Base-by-base conservation (phyloP, 1,284 basidiomycete genomes). In the Rhodotorula sp. region DNA sequence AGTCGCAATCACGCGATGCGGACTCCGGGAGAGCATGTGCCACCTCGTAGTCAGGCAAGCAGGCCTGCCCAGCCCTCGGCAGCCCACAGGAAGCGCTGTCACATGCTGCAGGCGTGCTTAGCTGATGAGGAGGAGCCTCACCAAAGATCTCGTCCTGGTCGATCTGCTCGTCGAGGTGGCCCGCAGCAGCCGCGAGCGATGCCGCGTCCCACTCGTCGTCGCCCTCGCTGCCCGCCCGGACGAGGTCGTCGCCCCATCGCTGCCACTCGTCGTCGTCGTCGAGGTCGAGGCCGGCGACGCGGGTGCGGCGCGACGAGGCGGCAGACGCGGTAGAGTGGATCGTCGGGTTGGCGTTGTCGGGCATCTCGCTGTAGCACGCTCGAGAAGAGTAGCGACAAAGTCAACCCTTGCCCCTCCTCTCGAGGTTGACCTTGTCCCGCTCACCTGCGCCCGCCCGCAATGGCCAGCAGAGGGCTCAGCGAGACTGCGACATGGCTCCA, bases 71-170 rank as follows among this genome's bases (percentile, higher is more conserved):
- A 34, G 34, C 34, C 34, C 34, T 34, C 34, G 34, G 3, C 34
- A 34, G 34, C 34, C 34, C 34, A 34, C 34, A 34, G 34, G 34
- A 34, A 34, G 34, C 34, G 34, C 34, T 34, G 34, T 34, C 34
- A 34, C 34, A 34, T 34, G 34, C 34, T 34, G 34, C 34, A 34
- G 34, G 34, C 34, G 34, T 34, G 34, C 34, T 34, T 34, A 34
- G 34, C 34, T 34, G 34, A 34, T 34, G 34, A 34, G 34, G 34
- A 34, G 34, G 34, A 34, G 34, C 34, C 78, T 71, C 74, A 88
- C 89, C 88, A 76, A 87, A 91, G 71, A 90, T 85, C 79, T 90
- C 88, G 58, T 88, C 86, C 73, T 86, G 84, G 81, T 90, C 89
- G 65, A 91, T 89, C 59, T 72, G 73, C 64, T 67, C 77, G 25